A percentile compares a stretch with the other conserved stretches of the same genome.
Evolutionary conservation across 768 basidiomycete species (phyloP).

Genomic region (Gymnopilus dilepis): DNA sequence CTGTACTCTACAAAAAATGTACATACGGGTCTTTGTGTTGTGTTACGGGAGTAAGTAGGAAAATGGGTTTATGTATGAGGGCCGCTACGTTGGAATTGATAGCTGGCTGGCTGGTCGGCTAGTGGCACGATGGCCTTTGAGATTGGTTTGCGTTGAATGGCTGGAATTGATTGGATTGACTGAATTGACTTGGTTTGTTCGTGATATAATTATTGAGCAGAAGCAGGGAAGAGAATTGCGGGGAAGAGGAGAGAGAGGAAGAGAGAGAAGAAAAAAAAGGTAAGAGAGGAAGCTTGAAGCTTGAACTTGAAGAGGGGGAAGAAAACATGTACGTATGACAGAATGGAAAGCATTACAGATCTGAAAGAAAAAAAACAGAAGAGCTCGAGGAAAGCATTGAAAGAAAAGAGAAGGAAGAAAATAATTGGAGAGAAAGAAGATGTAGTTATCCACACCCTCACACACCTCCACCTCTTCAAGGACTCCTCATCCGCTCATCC

Average conservation of each 20-base stretch:
- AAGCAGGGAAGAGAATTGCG: background rate
- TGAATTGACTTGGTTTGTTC: background rate
- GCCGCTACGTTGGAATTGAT: too few relatives aligned
- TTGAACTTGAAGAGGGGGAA: background rate
- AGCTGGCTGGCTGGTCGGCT: too few relatives aligned
- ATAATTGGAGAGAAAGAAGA: background rate
- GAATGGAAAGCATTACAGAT: background rate
- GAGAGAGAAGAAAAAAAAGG: slow-evolving; percentile 1
- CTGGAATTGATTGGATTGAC: background rate
- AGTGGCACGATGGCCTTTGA: slow-evolving; percentile 3
- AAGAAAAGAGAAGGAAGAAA: background rate
- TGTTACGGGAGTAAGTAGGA: too few relatives aligned
- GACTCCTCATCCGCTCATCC: slow-evolving; percentile 29
- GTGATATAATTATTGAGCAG: slow-evolving; percentile 2
- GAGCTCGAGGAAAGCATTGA: too few relatives aligned
- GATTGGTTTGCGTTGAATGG: background rate
- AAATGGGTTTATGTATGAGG: too few relatives aligned
- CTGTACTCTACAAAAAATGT: too few relatives aligned
- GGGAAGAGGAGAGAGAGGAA: background rate
- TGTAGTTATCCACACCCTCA: background rate
- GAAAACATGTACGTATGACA: background rate
- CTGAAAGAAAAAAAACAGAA: background rate
- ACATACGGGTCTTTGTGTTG: too few relatives aligned
- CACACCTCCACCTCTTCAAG: slow-evolving; percentile 9
- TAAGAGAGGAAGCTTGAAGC: background rate